These are phyloP conservation scores for Helicocarpus griseus DNA, from an alignment of 2,329 filamentous ascomycete species.

Conservation along the genomic window DNA sequence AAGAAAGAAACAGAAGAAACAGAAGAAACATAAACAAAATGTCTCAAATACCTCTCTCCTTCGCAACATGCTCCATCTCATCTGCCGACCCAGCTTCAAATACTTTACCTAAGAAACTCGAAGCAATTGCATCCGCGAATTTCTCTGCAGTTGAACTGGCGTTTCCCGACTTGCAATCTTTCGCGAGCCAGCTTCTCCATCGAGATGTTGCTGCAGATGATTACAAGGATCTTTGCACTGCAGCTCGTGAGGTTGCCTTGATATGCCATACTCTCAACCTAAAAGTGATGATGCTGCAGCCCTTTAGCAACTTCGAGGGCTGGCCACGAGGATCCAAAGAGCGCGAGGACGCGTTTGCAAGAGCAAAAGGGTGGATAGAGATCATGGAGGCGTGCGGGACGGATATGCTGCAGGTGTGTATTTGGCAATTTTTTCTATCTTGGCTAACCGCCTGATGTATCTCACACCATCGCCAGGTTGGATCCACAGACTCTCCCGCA, in stretches of 20 bases:
- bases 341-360: constrained; percentile 51
- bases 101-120: constrained; percentile 28
- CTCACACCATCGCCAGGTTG: constrained; percentile 33
- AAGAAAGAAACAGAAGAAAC: not conserved
- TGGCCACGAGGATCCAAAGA: constrained; percentile 53
- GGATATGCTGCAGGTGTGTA: constrained; percentile 57
- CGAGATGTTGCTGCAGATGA: constrained; percentile 47
- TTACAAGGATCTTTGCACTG: constrained; percentile 48
- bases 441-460: not conserved
- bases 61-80: constrained; percentile 36
- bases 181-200: constrained; percentile 45
- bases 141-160: constrained; percentile 62
- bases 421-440: not conserved
- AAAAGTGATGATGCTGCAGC: constrained; percentile 61
- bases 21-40: not conserved
- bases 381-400: constrained; percentile 63
- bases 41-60: constrained; percentile 26
- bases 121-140: constrained; percentile 30
- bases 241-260: constrained; percentile 45
- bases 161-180: constrained; percentile 61
- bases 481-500: constrained; percentile 53
- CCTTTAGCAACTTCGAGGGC: constrained; percentile 68
- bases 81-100: constrained; percentile 19
- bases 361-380: constrained; percentile 57
- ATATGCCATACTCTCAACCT: constrained; percentile 48